Conservation (phyloP, 805 yeast genomes). For the Pichia gijzeniarum region DNA sequence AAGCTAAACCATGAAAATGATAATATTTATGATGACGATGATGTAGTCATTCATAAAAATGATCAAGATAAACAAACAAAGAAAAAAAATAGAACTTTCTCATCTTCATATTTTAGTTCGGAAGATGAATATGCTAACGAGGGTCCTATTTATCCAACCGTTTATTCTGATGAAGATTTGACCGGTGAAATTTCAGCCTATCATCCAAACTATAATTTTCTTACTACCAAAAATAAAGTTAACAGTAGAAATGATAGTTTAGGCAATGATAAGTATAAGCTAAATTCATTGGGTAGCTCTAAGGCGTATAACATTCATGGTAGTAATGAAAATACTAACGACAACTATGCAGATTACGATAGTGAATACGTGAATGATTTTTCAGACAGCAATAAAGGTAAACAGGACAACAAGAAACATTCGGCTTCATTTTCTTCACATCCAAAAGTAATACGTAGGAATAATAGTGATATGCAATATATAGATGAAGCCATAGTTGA, state of each 20-base stretch:
- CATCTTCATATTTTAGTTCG: slow-evolving; percentile 6
- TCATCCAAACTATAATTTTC: background rate
- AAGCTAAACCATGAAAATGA: background rate
- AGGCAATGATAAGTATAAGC: background rate
- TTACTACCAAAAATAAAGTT: background rate
- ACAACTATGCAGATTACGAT: slow-evolving; percentile 6
- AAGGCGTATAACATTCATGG: background rate
- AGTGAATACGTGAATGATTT: background rate
- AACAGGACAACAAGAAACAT: background rate
- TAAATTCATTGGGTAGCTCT: background rate
- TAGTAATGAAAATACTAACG: background rate
- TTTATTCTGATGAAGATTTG: slow-evolving; percentile 3
- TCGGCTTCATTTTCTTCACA: background rate
- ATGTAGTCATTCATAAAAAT: background rate
- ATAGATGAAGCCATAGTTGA: slow-evolving; percentile 4
- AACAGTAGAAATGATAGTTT: background rate
- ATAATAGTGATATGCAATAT: slow-evolving; percentile 1
- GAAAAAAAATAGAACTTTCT: background rate
- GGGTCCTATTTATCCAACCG: background rate
- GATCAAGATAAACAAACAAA: background rate
- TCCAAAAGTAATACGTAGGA: background rate
- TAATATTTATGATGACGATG: slow-evolving; percentile 3
- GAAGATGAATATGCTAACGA: slow-evolving; percentile 3
- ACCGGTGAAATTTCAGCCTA: slow-evolving; percentile 3
- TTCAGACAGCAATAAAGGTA: background rate